Evolutionary conservation across 768 basidiomycete species (phyloP), one percentile per base, ranked within the genome.

Genomic region (Russula sp.): DNA sequence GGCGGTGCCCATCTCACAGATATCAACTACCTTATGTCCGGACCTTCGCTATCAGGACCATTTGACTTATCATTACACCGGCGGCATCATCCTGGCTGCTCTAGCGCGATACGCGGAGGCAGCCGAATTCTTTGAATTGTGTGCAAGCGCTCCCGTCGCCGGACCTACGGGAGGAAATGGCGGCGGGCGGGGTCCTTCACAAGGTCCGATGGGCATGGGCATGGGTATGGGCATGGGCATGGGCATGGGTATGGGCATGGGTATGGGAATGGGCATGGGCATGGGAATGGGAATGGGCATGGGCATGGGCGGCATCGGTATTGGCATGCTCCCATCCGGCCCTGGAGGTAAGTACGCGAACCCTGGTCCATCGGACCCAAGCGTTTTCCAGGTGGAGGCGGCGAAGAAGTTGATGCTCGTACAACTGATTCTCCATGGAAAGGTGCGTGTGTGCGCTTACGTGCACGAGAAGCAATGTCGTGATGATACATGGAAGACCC

Each of bases 1-100:
- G 13, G 55, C 71, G 13, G 71, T 77, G n/a, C 85, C 88, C 20
- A 87, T 93, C 67, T 84, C 84, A 14, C 78, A 83, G 49, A 80
- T 94, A 62, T 86, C 88, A 72, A 79, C 76, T 2, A 66, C 72
- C 0, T 72, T 82, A n/a, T 84, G 83, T 2, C 63, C 67, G 8
- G 89, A 92, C 64, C 76, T 95, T 59, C 75, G 73, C 36, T 93
- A 92, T 75, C 85, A 82, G 67, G 93, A 94, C 73, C 88, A 88
- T 70, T 79, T 96, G 26, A 75, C 82, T n/a, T 94, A 94, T 72
- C 90, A 94, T 77, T 93, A 94, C 73, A 77, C 84, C 2, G 92
- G 88, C 3, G 93, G 91, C 1, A 77, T 90, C n/a, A 82, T 81
- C 0, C 78, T 88, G 1, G 75, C 79, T 10, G 84, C 84, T 0